A percentile compares a stretch with the other conserved stretches of the same genome.
Conservation (phyloP, 148 eudicot species). For the Cornus suecica region DNA sequence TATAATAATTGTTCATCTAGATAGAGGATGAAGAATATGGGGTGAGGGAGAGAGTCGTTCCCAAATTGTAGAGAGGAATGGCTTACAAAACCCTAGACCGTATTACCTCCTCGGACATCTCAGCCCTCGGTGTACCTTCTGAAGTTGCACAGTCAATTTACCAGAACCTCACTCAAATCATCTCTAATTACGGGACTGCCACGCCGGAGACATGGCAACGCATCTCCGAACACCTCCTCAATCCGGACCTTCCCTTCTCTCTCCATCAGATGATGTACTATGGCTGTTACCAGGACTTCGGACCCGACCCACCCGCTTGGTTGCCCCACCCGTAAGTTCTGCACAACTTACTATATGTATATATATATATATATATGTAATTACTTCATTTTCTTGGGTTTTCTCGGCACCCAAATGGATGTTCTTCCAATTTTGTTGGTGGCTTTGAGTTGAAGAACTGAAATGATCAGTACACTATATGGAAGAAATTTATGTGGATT, state of each 20-base stretch:
- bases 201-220: slow-evolving; percentile 62
- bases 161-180: slow-evolving; percentile 44
- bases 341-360: not conserved
- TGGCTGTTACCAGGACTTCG: slow-evolving; percentile 65
- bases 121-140: slow-evolving; percentile 41
- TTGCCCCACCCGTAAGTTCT: slow-evolving; percentile 61
- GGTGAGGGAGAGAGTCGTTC: not conserved
- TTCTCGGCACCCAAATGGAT: not conserved
- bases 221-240: slow-evolving; percentile 45
- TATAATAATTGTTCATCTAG: not conserved
- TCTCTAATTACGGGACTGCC: slow-evolving; percentile 42
- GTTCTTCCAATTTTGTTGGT: not conserved
- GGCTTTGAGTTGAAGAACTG: not conserved
- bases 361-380: no score
- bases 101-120: slow-evolving; percentile 54
- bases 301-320: slow-evolving; percentile 94
- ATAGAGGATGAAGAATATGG: not conserved
- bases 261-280: slow-evolving; percentile 86
- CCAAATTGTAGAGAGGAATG: slow-evolving; percentile 22
- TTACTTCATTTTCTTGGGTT: not conserved
- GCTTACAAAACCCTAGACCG: slow-evolving; percentile 50
- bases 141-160: slow-evolving; percentile 38
- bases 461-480: not conserved
- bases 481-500: not conserved
- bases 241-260: slow-evolving; percentile 72